Base-by-base conservation (phyloP, 208 protist species). In the Trypanosomatidae sp. region DNA sequence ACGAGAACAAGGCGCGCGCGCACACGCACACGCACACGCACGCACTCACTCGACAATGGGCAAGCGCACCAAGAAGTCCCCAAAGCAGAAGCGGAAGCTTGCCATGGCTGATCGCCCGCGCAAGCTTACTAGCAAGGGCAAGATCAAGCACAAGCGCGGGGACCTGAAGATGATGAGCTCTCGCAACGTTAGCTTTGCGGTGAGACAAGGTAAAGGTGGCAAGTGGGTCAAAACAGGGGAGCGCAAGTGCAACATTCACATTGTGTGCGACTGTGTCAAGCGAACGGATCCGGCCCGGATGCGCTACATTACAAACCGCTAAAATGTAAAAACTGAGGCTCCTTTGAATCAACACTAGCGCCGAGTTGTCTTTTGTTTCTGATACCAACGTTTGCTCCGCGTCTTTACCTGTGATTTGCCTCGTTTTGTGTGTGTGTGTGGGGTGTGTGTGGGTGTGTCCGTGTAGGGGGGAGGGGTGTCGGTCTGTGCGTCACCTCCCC, bases 211-310 rank as follows among this genome's bases (percentile, higher is more conserved):
- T 39, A 97, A 97, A 71, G 89, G 90, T 28, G 93, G 93, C 5
- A 84, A 87, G 76, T 96, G 87, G 85, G 70, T 95, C 9, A 84
- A 79, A 59, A 88, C 85, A 17, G 90, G 90, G 10, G 93, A 96
- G 53, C 89, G 93, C 19, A 87, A 90, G 74, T 97, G 93, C 80
- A 94, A 96, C 74, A 93, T 97, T 22, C 93, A 97, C 77, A 95
- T 88, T 3, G 87, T 95, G 22, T 97, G 93, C 73, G 83, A 97
- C 82, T 97, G 93, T 58, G 88, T 97, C 39, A 83, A 77, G 43
- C 91, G 91, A 65, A 97, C 93, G 0, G 93, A 97, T 43, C 89
- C 93, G n/a, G 75, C 80, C 4, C 93, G 91, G 55, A 93, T 95
- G 91, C 84, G 75, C 52, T 72, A 72, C 69, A 86, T 90, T n/a